Evolutionary conservation across 169 alveolate species (phyloP).

Genomic region (Babesia caballi): DNA sequence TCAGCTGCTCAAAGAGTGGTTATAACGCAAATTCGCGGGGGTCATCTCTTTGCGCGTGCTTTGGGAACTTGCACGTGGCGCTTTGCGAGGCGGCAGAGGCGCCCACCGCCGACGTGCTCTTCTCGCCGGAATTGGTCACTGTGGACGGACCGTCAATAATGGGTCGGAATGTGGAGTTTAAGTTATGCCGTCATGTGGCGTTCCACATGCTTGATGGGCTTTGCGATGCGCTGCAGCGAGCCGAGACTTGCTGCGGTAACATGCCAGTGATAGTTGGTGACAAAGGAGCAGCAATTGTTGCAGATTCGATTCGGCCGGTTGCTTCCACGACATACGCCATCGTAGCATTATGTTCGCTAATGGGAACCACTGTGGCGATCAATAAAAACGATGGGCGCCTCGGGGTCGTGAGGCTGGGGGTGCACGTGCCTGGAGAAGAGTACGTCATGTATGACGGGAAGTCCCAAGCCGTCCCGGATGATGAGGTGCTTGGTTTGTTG

Average conservation of each 20-base stretch:
- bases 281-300: too few species aligned
- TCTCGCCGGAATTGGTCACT: neutral
- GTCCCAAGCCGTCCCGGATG: neutral
- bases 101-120: neutral
- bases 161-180: neutral
- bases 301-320: neutral
- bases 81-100: slow-evolving; percentile 10
- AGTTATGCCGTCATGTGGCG: neutral
- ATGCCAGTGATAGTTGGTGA: neutral
- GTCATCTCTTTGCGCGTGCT: too few species aligned
- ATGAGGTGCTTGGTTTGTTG: neutral
- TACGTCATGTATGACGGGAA: neutral
- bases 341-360: slow-evolving; percentile 5
- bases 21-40: too few species aligned
- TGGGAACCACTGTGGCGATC: neutral
- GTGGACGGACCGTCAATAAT: neutral
- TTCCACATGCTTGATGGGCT: neutral
- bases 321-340: neutral
- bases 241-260: slow-evolving; percentile 3
- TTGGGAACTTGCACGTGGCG: neutral
- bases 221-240: neutral
- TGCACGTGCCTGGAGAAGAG: neutral
- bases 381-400: neutral
- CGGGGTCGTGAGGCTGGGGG: neutral
- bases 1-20: too few species aligned